A percentile compares a stretch with the other conserved stretches of the same genome.
phyloP scores from a whole-genome alignment of 2,329 filamentous ascomycete species.

The Cercospora sesami region DNA sequence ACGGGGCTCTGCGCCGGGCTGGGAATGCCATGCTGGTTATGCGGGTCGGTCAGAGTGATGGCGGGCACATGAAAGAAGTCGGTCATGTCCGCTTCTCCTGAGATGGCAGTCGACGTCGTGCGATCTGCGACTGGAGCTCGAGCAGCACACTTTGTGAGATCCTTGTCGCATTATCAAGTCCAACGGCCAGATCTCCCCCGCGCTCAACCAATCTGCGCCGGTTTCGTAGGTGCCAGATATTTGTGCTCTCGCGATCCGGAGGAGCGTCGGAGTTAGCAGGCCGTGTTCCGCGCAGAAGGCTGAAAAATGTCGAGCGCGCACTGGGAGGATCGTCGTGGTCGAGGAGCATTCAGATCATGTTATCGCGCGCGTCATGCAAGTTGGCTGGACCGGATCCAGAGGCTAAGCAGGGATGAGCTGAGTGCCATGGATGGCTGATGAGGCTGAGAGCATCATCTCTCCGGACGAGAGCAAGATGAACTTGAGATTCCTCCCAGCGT shows the following conservation, averaged over 20 bases:
- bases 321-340: background rate
- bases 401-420: conserved; percentile 1
- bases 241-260: background rate
- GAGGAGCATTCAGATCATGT: background rate
- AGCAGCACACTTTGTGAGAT: conserved; percentile 7
- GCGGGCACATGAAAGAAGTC: conserved; percentile 21
- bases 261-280: background rate
- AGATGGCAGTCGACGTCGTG: background rate
- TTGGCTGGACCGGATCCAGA: background rate
- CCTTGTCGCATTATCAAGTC: conserved; percentile 13
- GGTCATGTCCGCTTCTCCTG: conserved; percentile 10
- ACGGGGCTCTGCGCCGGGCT: conserved; percentile 31
- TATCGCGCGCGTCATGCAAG: conserved; percentile 5
- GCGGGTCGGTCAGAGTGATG: conserved; percentile 49
- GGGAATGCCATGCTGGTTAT: conserved; percentile 38
- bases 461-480: background rate
- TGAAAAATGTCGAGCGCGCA: background rate
- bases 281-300: background rate
- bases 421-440: conserved; percentile 1
- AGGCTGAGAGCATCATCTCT: background rate
- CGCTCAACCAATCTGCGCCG: conserved; percentile 10
- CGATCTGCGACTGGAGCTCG: background rate
- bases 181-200: background rate
- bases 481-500: background rate
- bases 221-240: conserved; percentile 8